Evolutionary conservation across 352 stramenopile species (phyloP), one percentile per base, ranked within the genome.

Genomic region (Globisporangium paroecandrum): DNA sequence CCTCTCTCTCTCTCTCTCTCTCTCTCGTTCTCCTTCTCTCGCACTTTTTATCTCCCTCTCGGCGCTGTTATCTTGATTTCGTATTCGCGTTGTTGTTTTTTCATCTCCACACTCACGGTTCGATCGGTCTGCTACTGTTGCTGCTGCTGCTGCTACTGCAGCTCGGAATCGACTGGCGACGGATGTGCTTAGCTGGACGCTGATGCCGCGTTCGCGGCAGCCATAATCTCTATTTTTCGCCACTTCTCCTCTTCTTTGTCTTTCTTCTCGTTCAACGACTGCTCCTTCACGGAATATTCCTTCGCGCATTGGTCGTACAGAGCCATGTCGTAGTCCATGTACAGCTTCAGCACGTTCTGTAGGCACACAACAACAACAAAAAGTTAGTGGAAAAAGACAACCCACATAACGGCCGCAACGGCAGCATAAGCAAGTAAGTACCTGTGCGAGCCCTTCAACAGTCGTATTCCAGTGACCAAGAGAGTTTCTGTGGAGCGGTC

Each of bases 381-480:
- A 25, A 25, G 51, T 51, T 22, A 76, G 27, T 25, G 20, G 20
- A 67, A 60, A 62, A 4, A 58, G 10, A 51, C 13, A 53, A 34
- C 3, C 27, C 22, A 18, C 29, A 53, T 3, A 61, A 22, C 34
- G 1, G 4, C 4, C 3, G 15, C 12, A 27, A 8, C n/a, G 24
- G 32, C 25, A 25, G 1, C 62, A 78, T 63, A 73, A 29, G 36
- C 36, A 43, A 18, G 64, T 71, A 43, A 18, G 64, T 71, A 90
- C 81, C 78, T 89, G 81, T 22, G 92, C 89, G 15, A 99, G 84
- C n/a, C 90, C 92, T 81, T 98, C 94, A 15, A 99, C 97, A 7
- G 94, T 98, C 25, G 94, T 93, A 86, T 99, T 99, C 97, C 97
- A 99, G 76, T 99, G 97, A 61, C 91, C 88, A 8, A 95, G 86